Evolutionary conservation across 257 asterid species (phyloP).

Genomic region (Orobanche coerulescens): DNA sequence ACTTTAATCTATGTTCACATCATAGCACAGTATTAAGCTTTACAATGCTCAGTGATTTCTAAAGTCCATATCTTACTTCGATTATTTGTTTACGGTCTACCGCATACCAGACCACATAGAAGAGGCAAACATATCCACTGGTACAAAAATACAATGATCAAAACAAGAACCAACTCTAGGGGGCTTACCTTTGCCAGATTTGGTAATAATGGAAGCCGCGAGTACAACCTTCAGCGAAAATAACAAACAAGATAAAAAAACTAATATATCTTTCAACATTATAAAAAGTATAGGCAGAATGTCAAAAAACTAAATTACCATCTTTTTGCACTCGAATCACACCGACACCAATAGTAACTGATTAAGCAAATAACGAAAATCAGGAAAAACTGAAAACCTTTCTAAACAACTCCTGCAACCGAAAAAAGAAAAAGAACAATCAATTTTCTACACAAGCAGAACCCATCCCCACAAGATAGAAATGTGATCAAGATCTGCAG

Average conservation of each 20-base stretch:
- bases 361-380: conserved; percentile 21
- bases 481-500: too few species aligned
- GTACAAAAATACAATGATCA: neutral
- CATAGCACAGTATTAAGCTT: neutral
- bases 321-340: conserved; percentile 28
- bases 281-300: neutral
- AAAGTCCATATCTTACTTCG: too few species aligned
- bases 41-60: too few species aligned
- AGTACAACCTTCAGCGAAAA: conserved; percentile 66
- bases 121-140: neutral
- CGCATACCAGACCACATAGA: too few species aligned
- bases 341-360: conserved; percentile 15
- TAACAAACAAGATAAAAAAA: neutral
- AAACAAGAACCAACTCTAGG: neutral
- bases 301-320: conserved; percentile 28
- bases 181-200: conserved; percentile 83
- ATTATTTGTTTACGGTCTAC: too few species aligned
- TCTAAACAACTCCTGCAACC: too few species aligned
- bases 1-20: conserved; percentile 2
- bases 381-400: too few species aligned
- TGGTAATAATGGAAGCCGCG: conserved; percentile 73
- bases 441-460: too few species aligned
- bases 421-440: too few species aligned
- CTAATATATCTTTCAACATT: too few species aligned
- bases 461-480: too few species aligned